Evolutionary conservation across 1,284 basidiomycete genomes (phyloP).

Genomic region (Termitomyces sp.): DNA sequence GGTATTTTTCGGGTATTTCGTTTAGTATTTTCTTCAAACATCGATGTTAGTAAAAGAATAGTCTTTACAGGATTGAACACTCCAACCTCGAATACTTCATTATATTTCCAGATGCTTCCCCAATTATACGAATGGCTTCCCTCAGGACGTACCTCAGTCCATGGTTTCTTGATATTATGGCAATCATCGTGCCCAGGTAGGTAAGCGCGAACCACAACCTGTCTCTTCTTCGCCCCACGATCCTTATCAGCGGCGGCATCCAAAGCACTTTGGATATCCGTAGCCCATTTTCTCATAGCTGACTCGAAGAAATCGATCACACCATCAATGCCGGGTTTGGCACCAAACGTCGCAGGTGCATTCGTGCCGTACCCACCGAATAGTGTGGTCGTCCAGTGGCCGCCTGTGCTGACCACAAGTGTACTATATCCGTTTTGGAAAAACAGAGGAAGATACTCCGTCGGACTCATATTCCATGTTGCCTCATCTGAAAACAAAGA

Average conservation of each 20-base stretch:
- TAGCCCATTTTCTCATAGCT: constrained; percentile 51
- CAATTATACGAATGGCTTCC: constrained; percentile 56
- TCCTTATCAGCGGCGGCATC: constrained; percentile 18
- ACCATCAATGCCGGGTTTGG: constrained; percentile 44
- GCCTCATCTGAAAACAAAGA: constrained; percentile 51
- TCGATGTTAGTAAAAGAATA: background rate
- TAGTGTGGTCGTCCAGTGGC: constrained; percentile 61
- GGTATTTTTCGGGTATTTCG: constrained; percentile 34
- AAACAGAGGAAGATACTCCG: constrained; percentile 49
- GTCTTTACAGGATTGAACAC: background rate
- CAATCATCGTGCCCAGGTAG: constrained; percentile 62
- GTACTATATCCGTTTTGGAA: constrained; percentile 50
- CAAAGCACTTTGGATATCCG: constrained; percentile 41
- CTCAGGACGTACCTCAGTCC: constrained; percentile 38
- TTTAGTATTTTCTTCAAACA: constrained; percentile 35
- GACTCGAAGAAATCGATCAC: constrained; percentile 51
- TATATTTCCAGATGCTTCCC: constrained; percentile 53
- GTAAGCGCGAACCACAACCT: constrained; percentile 58
- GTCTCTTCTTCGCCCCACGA: constrained; percentile 27
- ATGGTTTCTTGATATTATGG: constrained; percentile 41
- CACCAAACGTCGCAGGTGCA: constrained; percentile 26
- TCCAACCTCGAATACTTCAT: constrained; percentile 49
- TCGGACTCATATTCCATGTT: constrained; percentile 47
- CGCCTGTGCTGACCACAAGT: constrained; percentile 56
- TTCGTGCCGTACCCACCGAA: constrained; percentile 41